Evolutionary conservation across 345 rosid species (phyloP).

Genomic region (Durio zibethinus): DNA sequence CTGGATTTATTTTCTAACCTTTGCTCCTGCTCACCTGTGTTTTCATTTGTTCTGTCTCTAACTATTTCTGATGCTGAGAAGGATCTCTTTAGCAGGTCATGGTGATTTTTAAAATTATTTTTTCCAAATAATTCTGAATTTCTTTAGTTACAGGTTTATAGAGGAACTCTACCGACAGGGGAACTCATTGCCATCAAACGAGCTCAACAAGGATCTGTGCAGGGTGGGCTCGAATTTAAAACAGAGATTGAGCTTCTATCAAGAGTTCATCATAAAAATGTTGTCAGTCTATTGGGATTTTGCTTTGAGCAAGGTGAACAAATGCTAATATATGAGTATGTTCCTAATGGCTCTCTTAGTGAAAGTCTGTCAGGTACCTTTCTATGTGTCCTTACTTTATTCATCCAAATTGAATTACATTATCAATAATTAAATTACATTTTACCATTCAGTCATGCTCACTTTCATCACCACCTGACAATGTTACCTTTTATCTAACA

Average conservation of each 20-base stretch:
- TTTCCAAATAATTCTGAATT: constrained; percentile 3
- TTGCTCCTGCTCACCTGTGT: background rate
- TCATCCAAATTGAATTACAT: background rate
- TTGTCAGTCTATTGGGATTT: constrained; percentile 67
- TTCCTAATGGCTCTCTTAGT: constrained; percentile 60
- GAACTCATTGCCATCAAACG: constrained; percentile 67
- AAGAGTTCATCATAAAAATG: constrained; percentile 82
- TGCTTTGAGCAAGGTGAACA: constrained; percentile 71
- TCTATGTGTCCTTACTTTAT: background rate
- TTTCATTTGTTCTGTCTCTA: background rate
- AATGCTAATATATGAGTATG: constrained; percentile 69
- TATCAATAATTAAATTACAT: background rate
- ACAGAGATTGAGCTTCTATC: constrained; percentile 89
- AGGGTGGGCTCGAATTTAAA: constrained; percentile 81
- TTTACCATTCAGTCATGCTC: background rate
- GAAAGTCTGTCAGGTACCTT: constrained; percentile 68
- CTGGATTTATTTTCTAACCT: background rate
- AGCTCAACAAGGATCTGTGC: constrained; percentile 78
- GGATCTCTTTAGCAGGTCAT: background rate
- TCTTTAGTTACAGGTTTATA: constrained; percentile 53
- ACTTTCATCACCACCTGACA: background rate
- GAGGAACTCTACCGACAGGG: constrained; percentile 57
- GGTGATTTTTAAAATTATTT: background rate
- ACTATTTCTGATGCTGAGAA: background rate
- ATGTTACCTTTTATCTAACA: background rate